Evolutionary conservation across 495 filamentous ascomycete genomes (phyloP), one percentile per base, ranked within the genome.

Genomic region (Oleoguttula mirabilis): DNA sequence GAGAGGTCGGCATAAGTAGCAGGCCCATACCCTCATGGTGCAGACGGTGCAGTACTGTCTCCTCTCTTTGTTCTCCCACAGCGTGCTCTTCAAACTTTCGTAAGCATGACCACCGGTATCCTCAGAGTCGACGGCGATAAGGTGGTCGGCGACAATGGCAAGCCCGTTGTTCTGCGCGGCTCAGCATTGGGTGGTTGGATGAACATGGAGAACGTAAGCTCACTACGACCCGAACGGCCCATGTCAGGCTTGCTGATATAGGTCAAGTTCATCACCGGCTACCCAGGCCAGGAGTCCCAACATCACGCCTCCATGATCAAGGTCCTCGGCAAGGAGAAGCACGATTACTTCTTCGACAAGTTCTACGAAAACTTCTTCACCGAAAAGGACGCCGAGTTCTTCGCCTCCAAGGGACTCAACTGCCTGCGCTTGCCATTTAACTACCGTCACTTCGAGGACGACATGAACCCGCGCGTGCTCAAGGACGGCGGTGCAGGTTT

Each of bases 341-440:
- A 66, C 43, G 59, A 70, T 11, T 68, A 62, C 52, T 69, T 69
- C 56, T 65, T 66, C 49, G 60, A 69, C 36, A 55, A 67, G 30
- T 75, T 71, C 58, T 60, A 77, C 1, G 68, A 78, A 30, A 72
- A 79, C 50, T 81, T 78, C 65, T 81, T 80, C 60, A 75, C 69
- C 0, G 61, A 69, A 4, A 55, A 60, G 7, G 77, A 81, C 47
- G 76, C 77, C 33, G 66, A 71, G 47, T 79, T 76, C 60, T 71
- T 75, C 43, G 67, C 73, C 4, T 64, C 58, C 0, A 56, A 70
- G 1, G 75, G 73, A 3, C 50, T 81, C 21, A 81, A 80, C 53
- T 78, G 74, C 55, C 59, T 80, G 10, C 71, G 76, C 0, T 58
- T 81, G 24, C 75, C 76, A 3, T 72, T 81, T 55, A 81, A 80